A percentile compares a stretch with the other conserved stretches of the same genome.
These are phyloP conservation scores for Solanum verrucosum DNA, from an alignment of 257 asterid species.

Conservation along the genomic window DNA sequence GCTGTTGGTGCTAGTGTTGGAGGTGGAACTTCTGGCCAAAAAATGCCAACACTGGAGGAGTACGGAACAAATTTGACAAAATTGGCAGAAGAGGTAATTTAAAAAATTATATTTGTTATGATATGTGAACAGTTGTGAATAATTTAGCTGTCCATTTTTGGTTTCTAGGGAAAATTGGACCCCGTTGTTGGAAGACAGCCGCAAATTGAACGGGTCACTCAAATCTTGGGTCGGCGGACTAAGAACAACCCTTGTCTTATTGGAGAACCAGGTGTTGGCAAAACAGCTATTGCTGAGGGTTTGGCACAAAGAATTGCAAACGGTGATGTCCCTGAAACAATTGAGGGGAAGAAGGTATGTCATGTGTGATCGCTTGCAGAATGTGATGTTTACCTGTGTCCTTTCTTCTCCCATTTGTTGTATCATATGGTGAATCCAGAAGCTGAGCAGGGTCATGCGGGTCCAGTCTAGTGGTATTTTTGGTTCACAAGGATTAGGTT, in stretches of 20 bases:
- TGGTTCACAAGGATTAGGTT: neutral
- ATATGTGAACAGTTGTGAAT: neutral
- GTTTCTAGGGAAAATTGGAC: constrained; percentile 80
- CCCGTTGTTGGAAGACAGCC: constrained; percentile 94
- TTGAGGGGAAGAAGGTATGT: constrained; percentile 90
- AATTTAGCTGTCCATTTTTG: constrained; percentile 3
- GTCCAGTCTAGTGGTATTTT: neutral
- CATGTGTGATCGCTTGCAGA: neutral
- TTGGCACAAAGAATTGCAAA: constrained; percentile 91
- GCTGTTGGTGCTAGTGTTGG: constrained; percentile 80
- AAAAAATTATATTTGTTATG: neutral
- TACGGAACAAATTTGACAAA: constrained; percentile 71
- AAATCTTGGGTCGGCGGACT: constrained; percentile 93
- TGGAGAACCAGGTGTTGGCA: constrained; percentile 99
- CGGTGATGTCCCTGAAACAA: constrained; percentile 97
- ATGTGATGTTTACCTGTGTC: neutral
- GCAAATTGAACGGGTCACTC: constrained; percentile 95
- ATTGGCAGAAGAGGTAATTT: constrained; percentile 81
- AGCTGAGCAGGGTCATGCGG: neutral
- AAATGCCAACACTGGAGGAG: constrained; percentile 76
- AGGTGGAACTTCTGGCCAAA: constrained; percentile 66
- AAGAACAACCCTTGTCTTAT: constrained; percentile 97
- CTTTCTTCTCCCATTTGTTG: neutral
- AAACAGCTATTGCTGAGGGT: constrained; percentile 99
- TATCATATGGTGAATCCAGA: neutral